phyloP scores from a whole-genome alignment of 768 basidiomycete genomes.

The Hypsizygus marmoreus region DNA sequence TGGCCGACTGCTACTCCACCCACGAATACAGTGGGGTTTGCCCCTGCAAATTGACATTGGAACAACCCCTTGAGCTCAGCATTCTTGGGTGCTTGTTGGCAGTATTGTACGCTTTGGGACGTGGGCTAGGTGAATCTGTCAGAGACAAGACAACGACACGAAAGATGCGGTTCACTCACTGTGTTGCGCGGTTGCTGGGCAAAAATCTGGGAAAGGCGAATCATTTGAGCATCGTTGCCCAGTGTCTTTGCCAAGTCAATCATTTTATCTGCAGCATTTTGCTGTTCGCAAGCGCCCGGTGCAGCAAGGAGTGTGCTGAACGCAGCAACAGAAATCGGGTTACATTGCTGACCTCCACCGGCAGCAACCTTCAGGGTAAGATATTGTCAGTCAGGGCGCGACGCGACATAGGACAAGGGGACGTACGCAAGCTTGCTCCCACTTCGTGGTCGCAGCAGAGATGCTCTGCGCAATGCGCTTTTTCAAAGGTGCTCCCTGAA shows the following conservation, averaged over 20 bases:
- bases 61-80: constrained; percentile 54
- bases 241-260: constrained; percentile 47
- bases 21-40: constrained; percentile 45
- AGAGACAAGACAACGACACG: background rate
- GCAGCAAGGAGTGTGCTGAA: constrained; percentile 63
- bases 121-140: constrained; percentile 32
- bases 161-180: constrained; percentile 27
- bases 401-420: background rate
- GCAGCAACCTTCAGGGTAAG: constrained; percentile 53
- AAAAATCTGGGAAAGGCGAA: constrained; percentile 53
- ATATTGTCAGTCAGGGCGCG: constrained; percentile 1
- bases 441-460: constrained; percentile 38
- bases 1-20: constrained; percentile 43
- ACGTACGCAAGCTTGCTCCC: constrained; percentile 52
- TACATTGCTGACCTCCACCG: constrained; percentile 59
- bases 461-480: constrained; percentile 53
- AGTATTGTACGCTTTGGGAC: constrained; percentile 49
- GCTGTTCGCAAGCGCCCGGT: constrained; percentile 55
- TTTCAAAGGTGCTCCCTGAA: constrained; percentile 35
- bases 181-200: constrained; percentile 60
- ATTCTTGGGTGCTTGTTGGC: constrained; percentile 54
- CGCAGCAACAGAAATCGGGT: constrained; percentile 53
- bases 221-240: constrained; percentile 48
- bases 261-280: constrained; percentile 55
- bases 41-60: constrained; percentile 60